phyloP scores from a whole-genome alignment of 306 rosid genomes.

The Quercus suber region DNA sequence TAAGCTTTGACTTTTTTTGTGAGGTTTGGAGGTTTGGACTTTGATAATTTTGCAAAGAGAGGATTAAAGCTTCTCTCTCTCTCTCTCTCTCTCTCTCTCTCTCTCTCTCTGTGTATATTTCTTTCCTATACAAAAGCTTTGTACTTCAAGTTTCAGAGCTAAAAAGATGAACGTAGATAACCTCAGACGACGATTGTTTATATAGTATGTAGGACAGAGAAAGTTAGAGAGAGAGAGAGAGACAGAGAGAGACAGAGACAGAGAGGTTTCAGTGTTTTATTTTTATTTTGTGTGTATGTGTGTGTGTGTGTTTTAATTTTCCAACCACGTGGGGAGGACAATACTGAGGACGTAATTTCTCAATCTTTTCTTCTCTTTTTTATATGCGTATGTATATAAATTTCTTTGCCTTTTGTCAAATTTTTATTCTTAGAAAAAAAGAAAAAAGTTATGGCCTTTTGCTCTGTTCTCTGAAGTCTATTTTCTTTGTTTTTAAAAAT shows the following conservation, averaged over 20 bases:
- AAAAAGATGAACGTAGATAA: not conserved
- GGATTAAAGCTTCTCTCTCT: not conserved
- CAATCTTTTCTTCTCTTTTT: not conserved
- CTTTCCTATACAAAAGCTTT: not conserved
- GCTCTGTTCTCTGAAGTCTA: too few species aligned
- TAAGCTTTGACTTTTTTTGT: not conserved
- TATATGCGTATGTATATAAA: too few species aligned
- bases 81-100: not conserved
- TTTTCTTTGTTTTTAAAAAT: too few species aligned
- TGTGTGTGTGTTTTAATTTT: not conserved
- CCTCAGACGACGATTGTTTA: not conserved
- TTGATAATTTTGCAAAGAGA: not conserved
- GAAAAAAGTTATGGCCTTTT: not conserved
- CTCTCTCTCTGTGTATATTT: not conserved
- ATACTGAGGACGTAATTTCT: not conserved
- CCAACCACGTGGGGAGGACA: slow-evolving; percentile 33
- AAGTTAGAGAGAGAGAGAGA: not conserved
- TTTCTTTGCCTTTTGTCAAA: too few species aligned
- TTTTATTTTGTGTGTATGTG: not conserved
- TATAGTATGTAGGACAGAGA: not conserved
- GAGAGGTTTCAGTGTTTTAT: not conserved
- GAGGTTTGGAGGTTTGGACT: not conserved
- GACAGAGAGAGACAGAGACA: not conserved
- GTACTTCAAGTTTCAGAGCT: not conserved
- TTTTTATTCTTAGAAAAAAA: not conserved